These are phyloP conservation scores for Phoenix dactylifera DNA, from an alignment of 176 grass and related monocot species.

Conservation along the genomic window DNA sequence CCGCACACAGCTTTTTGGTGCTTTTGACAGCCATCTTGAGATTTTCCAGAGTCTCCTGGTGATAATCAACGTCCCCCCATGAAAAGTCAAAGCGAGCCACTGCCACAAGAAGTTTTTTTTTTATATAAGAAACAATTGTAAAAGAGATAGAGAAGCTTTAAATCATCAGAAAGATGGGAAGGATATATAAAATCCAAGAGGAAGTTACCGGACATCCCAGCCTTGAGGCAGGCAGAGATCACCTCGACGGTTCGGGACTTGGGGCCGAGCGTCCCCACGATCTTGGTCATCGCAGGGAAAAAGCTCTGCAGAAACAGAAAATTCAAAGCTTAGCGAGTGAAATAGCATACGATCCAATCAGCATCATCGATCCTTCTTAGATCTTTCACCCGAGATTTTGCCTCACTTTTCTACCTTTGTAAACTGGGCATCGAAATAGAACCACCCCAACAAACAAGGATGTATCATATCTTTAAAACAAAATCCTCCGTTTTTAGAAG, in stretches of 20 bases:
- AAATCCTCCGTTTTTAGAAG: too few relatives aligned
- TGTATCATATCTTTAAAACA: too few relatives aligned
- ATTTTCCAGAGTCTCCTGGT: slow-evolving; percentile 93
- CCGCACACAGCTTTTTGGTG: slow-evolving; percentile 93
- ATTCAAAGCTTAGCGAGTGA: not conserved
- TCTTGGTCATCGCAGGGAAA: slow-evolving; percentile 99
- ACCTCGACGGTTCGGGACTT: slow-evolving; percentile 88
- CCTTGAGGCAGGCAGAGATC: slow-evolving; percentile 93
- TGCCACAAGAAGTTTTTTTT: slow-evolving; percentile 19
- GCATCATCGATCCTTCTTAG: too few relatives aligned
- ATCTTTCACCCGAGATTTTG: too few relatives aligned
- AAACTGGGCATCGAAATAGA: too few relatives aligned
- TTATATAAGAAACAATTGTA: too few relatives aligned
- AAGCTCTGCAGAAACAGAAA: slow-evolving; percentile 43
- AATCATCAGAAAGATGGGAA: not conserved
- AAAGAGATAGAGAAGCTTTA: too few relatives aligned
- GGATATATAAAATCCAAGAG: not conserved
- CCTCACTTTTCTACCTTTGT: too few relatives aligned
- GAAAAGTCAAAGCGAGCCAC: slow-evolving; percentile 99
- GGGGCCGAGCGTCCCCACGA: slow-evolving; percentile 89
- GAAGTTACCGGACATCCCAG: slow-evolving; percentile 83
- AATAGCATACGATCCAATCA: too few relatives aligned
- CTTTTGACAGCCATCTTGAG: slow-evolving; percentile 83
- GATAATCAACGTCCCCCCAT: slow-evolving; percentile 76
- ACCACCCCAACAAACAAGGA: too few relatives aligned